Conservation (phyloP, 2,329 filamentous ascomycete genomes). For the Sporothrix schenckii region DNA sequence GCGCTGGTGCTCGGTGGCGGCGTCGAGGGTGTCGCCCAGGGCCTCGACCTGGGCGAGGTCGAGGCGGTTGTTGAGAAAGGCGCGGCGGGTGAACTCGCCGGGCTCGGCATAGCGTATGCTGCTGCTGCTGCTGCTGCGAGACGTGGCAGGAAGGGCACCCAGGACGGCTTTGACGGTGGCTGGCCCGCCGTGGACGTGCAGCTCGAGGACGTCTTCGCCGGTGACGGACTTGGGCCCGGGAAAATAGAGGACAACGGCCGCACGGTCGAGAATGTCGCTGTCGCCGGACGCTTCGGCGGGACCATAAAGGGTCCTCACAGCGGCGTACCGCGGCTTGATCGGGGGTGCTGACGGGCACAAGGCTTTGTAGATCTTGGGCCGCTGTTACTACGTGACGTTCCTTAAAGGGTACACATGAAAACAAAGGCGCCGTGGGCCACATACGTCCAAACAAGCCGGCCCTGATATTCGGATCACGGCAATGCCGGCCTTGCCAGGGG, state of each 20-base stretch:
- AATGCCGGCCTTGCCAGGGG: constrained; percentile 82
- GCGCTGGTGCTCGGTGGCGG: constrained; percentile 90
- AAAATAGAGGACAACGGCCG: constrained; percentile 81
- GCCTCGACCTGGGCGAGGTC: constrained; percentile 82
- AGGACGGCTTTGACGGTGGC: constrained; percentile 88
- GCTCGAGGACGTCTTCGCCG: constrained; percentile 86
- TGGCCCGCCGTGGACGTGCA: constrained; percentile 91
- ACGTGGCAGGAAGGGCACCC: constrained; percentile 63
- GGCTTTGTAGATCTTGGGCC: constrained; percentile 52
- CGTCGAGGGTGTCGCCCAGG: constrained; percentile 63
- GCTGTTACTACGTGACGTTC: not conserved
- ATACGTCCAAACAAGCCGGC: constrained; percentile 68
- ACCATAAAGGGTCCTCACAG: constrained; percentile 73
- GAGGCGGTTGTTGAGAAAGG: constrained; percentile 83
- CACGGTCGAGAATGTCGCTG: constrained; percentile 69
- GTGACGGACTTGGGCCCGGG: constrained; percentile 81
- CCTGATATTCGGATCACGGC: constrained; percentile 89
- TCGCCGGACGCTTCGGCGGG: constrained; percentile 39
- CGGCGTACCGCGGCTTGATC: constrained; percentile 61
- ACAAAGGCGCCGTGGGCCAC: constrained; percentile 29
- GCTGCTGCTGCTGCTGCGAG: not conserved
- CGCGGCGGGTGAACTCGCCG: constrained; percentile 91
- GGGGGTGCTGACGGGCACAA: constrained; percentile 54
- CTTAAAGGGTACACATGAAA: too few species aligned
- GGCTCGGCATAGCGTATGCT: constrained; percentile 86